A percentile compares a stretch with the other conserved stretches of the same genome.
phyloP scores from a whole-genome alignment of 2,329 filamentous ascomycete species.

The Myriosclerotinia curreyana region DNA sequence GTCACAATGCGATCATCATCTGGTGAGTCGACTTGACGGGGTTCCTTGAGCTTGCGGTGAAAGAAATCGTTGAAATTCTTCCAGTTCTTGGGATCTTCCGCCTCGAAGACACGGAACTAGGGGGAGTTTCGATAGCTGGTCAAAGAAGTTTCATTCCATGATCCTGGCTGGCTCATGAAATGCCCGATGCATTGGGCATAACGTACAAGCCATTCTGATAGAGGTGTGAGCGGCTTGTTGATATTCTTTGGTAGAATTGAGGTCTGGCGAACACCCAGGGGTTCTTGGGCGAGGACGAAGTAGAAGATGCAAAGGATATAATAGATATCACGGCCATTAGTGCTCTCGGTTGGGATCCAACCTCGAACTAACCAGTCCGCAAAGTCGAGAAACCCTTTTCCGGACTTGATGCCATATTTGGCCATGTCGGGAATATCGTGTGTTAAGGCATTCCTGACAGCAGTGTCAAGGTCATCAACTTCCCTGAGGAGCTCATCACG shows the following conservation, averaged over 20 bases:
- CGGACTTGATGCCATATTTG: conserved; percentile 7
- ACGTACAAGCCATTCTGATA: conserved; percentile 43
- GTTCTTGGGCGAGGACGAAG: conserved; percentile 42
- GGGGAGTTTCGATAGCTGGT: conserved; percentile 39
- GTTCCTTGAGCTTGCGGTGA: conserved; percentile 41
- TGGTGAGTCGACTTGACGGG: conserved; percentile 38
- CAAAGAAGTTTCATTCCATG: conserved; percentile 38
- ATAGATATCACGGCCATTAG: conserved; percentile 41
- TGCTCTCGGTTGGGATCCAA: conserved; percentile 42
- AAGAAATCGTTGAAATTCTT: conserved; percentile 46
- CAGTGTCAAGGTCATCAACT: conserved; percentile 18
- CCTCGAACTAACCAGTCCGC: conserved; percentile 19
- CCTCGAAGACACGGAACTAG: conserved; percentile 39
- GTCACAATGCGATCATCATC: conserved; percentile 45
- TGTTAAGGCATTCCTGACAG: conserved; percentile 15
- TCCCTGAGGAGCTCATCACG: conserved; percentile 17
- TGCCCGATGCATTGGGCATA: conserved; percentile 41
- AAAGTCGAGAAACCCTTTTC: conserved; percentile 17
- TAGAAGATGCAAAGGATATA: conserved; percentile 43
- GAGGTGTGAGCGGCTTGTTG: conserved; percentile 37
- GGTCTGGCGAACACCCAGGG: conserved; percentile 36
- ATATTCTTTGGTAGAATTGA: conserved; percentile 37
- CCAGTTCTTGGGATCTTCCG: conserved; percentile 39
- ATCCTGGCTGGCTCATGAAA: conserved; percentile 40
- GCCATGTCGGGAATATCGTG: conserved; percentile 10